These are phyloP conservation scores for Pseudocercospora cruenta DNA, from an alignment of 2,329 filamentous ascomycete species.

Conservation along the genomic window DNA sequence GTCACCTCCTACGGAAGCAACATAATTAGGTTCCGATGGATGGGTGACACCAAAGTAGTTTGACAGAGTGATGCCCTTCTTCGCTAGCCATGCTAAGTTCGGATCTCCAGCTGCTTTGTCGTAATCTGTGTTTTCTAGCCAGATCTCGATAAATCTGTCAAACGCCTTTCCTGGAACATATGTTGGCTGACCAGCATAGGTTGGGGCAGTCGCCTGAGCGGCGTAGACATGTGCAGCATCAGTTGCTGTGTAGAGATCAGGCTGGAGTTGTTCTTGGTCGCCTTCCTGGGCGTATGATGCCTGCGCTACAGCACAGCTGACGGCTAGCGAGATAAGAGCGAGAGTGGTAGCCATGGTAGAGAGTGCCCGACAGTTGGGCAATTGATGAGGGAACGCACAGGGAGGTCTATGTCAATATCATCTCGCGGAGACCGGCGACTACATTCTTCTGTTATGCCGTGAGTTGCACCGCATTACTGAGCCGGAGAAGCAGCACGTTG, in stretches of 20 bases:
- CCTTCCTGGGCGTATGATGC: conserved; percentile 3
- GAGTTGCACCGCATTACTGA: background rate
- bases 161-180: conserved; percentile 71
- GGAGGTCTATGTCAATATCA: background rate
- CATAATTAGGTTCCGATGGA: conserved; percentile 73
- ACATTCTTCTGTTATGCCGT: conserved; percentile 5
- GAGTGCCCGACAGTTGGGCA: background rate
- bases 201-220: conserved; percentile 64
- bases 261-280: conserved; percentile 29
- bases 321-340: conserved; percentile 32
- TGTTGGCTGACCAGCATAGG: conserved; percentile 62
- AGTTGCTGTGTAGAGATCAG: conserved; percentile 54
- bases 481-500: conserved; percentile 1
- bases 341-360: conserved; percentile 20
- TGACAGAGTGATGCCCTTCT: conserved; percentile 64
- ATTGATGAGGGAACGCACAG: background rate
- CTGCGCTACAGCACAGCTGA: conserved; percentile 36
- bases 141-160: conserved; percentile 72
- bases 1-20: conserved; percentile 69
- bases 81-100: conserved; percentile 61
- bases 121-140: conserved; percentile 77
- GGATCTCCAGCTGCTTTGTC: conserved; percentile 66
- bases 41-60: conserved; percentile 55
- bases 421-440: background rate
- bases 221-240: conserved; percentile 55